These are phyloP conservation scores for Pharnaceum exiguum DNA, from an alignment of 148 eudicot species.

Conservation along the genomic window DNA sequence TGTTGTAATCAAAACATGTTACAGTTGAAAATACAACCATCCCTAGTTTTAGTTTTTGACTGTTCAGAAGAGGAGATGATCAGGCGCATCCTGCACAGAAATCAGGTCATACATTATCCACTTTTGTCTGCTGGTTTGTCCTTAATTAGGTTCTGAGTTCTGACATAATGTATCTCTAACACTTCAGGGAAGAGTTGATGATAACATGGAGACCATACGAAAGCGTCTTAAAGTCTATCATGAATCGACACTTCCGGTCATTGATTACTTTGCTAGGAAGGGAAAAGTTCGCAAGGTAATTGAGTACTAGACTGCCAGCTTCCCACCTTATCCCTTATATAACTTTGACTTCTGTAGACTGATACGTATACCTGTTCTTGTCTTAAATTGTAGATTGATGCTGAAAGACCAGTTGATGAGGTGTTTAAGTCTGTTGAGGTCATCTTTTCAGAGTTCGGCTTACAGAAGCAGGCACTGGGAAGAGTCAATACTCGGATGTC, in stretches of 20 bases:
- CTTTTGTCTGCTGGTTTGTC: not conserved
- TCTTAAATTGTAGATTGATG: conserved; percentile 10
- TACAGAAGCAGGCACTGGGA: not conserved
- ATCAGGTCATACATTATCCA: conserved; percentile 12
- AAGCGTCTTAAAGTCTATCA: conserved; percentile 22
- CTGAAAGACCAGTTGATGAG: conserved; percentile 22
- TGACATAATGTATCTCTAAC: not conserved
- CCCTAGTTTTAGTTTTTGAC: conserved; percentile 18
- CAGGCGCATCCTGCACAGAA: conserved; percentile 22
- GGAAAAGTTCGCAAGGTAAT: conserved; percentile 26
- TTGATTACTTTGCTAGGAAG: conserved; percentile 10
- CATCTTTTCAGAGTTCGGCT: conserved; percentile 18
- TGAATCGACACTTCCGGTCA: conserved; percentile 18
- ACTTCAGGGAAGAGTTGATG: conserved; percentile 26
- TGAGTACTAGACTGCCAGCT: not conserved
- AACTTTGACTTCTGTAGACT: not conserved
- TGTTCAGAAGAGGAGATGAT: conserved; percentile 26
- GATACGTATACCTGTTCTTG: not conserved
- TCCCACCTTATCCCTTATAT: not conserved
- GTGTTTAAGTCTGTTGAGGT: conserved; percentile 15
- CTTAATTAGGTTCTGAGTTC: not conserved
- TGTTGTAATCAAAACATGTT: not conserved
- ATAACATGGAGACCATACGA: conserved; percentile 20
- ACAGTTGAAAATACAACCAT: conserved; percentile 22
- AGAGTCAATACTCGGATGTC: not conserved